phyloP scores from a whole-genome alignment of 1,139 yeast genomes.

The Candida frijolesensis region DNA sequence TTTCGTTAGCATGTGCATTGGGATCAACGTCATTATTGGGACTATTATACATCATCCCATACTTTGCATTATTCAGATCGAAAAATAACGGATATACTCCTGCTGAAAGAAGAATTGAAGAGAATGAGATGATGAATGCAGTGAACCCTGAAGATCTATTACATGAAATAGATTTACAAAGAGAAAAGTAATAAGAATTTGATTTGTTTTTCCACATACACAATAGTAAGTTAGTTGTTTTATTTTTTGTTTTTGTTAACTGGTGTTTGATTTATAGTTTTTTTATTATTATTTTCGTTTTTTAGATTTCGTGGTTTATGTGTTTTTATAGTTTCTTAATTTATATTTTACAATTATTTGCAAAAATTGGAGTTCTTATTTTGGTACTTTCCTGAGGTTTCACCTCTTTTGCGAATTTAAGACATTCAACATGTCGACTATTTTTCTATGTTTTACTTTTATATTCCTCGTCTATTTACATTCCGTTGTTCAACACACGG shows the following conservation, averaged over 20 bases:
- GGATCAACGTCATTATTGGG: conserved; percentile 77
- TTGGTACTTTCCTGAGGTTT: too few species aligned
- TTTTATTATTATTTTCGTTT: background rate
- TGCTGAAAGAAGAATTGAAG: conserved; percentile 60
- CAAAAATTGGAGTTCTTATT: background rate
- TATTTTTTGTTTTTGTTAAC: background rate
- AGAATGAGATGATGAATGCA: conserved; percentile 65
- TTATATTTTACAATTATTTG: background rate
- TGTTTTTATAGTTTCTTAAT: background rate
- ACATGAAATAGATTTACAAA: conserved; percentile 59
- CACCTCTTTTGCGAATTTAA: too few species aligned
- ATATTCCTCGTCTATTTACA: too few species aligned
- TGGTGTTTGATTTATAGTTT: background rate
- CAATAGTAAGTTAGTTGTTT: background rate
- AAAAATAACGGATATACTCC: conserved; percentile 29
- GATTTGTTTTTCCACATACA: background rate
- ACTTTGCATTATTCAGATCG: conserved; percentile 49
- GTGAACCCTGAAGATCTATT: conserved; percentile 66
- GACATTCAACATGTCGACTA: too few species aligned
- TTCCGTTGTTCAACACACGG: too few species aligned
- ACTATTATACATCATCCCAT: conserved; percentile 58
- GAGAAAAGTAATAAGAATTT: conserved; percentile 20
- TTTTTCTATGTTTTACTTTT: too few species aligned
- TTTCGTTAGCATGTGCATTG: conserved; percentile 84
- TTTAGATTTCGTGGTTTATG: background rate